These are phyloP conservation scores for Monilinia fructicola DNA, from an alignment of 2,329 filamentous ascomycete species.

Conservation along the genomic window DNA sequence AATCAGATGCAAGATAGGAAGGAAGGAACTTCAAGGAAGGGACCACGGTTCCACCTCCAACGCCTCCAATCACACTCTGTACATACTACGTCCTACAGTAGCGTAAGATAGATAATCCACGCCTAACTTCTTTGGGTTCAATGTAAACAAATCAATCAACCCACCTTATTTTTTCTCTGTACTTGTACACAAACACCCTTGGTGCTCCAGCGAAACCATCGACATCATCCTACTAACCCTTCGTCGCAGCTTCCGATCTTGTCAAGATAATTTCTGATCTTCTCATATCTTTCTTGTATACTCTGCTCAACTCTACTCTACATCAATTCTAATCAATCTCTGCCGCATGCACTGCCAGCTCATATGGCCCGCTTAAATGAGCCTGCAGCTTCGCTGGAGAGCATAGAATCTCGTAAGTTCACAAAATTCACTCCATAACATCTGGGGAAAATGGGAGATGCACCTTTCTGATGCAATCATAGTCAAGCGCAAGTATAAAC, in stretches of 20 bases:
- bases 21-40: no score
- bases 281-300: constrained; percentile 1
- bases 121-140: constrained; percentile 24
- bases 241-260: constrained; percentile 16
- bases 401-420: constrained; percentile 66
- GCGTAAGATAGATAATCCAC: constrained; percentile 5
- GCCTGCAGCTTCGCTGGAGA: constrained; percentile 65
- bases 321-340: not conserved
- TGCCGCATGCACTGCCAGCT: constrained; percentile 35
- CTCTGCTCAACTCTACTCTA: not conserved
- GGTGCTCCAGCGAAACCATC: not conserved
- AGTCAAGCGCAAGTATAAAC: constrained; percentile 78
- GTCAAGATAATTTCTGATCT: not conserved
- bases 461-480: constrained; percentile 23
- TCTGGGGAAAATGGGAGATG: constrained; percentile 11
- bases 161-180: constrained; percentile 22
- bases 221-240: not conserved
- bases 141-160: constrained; percentile 39
- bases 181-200: constrained; percentile 13
- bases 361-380: constrained; percentile 80
- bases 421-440: constrained; percentile 5
- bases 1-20: not conserved
- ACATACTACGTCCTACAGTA: no score
- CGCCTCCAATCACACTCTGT: not conserved
- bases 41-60: no score